A percentile compares a stretch with the other conserved stretches of the same genome.
These are phyloP conservation scores for Alternaria solani DNA, from an alignment of 2,329 filamentous ascomycete genomes.

Conservation along the genomic window DNA sequence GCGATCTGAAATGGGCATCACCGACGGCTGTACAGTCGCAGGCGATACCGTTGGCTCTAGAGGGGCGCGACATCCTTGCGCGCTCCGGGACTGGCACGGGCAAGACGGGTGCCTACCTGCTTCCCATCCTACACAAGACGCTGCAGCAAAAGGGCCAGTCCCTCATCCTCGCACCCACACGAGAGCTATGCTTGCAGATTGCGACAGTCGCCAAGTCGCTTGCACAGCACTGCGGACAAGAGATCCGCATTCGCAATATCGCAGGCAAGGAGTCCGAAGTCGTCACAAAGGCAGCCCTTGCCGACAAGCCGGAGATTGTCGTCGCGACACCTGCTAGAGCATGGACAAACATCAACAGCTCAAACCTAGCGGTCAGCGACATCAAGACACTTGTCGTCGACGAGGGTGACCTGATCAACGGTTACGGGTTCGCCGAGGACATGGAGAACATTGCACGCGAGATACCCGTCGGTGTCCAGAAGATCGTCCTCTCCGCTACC, in stretches of 20 bases:
- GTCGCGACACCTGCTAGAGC: constrained; percentile 90
- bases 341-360: constrained; percentile 76
- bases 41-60: constrained; percentile 85
- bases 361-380: constrained; percentile 73
- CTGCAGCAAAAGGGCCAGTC: constrained; percentile 79
- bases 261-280: constrained; percentile 89
- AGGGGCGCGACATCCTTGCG: constrained; percentile 88
- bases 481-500: constrained; percentile 92
- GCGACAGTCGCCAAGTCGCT: constrained; percentile 79
- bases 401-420: constrained; percentile 91
- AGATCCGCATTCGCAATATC: constrained; percentile 82
- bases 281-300: constrained; percentile 85
- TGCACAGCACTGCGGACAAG: constrained; percentile 82
- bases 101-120: constrained; percentile 94
- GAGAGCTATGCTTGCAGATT: constrained; percentile 93
- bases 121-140: constrained; percentile 87
- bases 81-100: constrained; percentile 95
- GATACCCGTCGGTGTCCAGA: constrained; percentile 86
- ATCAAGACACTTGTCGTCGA: constrained; percentile 82
- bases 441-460: constrained; percentile 79
- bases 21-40: constrained; percentile 90
- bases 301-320: constrained; percentile 86
- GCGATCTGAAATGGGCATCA: constrained; percentile 80
- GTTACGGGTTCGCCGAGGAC: constrained; percentile 93
- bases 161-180: constrained; percentile 92